These are phyloP conservation scores for Trichoderma atroviride DNA, from an alignment of 2,329 filamentous ascomycete genomes.

Conservation along the genomic window DNA sequence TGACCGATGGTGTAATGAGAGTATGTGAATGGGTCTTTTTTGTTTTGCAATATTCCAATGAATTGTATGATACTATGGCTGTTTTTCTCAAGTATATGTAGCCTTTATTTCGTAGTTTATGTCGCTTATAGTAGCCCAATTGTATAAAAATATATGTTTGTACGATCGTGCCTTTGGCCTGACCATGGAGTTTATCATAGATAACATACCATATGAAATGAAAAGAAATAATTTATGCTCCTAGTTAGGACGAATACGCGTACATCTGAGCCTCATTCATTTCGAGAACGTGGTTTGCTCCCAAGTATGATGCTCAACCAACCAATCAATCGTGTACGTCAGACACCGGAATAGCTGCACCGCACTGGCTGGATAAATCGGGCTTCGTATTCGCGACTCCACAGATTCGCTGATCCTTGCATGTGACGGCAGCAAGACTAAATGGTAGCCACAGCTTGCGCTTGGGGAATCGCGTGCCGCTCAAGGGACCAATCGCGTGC, in stretches of 20 bases:
- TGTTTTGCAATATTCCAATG: background rate
- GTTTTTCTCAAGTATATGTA: background rate
- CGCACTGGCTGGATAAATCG: background rate
- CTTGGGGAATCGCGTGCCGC: constrained; percentile 1
- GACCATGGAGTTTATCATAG: background rate
- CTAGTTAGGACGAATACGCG: too few relatives aligned
- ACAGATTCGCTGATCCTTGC: constrained; percentile 14
- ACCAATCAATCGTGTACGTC: background rate
- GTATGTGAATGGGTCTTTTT: background rate
- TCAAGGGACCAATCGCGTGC: background rate
- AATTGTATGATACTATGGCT: background rate
- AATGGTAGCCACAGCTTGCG: background rate
- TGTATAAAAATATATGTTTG: background rate
- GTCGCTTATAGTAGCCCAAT: background rate
- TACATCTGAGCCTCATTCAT: background rate
- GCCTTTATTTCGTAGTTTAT: background rate
- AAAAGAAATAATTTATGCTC: too few relatives aligned
- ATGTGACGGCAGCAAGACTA: constrained; percentile 7
- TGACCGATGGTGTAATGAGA: constrained; percentile 17
- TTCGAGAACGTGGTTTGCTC: too few relatives aligned
- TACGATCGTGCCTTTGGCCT: background rate
- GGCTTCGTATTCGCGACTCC: constrained; percentile 4
- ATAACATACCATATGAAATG: too few relatives aligned
- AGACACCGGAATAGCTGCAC: background rate
- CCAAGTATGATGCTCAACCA: too few relatives aligned